Evolutionary conservation across 2,329 filamentous ascomycete species (phyloP), one percentile per base, ranked within the genome.

Genomic region (Pseudogymnoascus sp.): DNA sequence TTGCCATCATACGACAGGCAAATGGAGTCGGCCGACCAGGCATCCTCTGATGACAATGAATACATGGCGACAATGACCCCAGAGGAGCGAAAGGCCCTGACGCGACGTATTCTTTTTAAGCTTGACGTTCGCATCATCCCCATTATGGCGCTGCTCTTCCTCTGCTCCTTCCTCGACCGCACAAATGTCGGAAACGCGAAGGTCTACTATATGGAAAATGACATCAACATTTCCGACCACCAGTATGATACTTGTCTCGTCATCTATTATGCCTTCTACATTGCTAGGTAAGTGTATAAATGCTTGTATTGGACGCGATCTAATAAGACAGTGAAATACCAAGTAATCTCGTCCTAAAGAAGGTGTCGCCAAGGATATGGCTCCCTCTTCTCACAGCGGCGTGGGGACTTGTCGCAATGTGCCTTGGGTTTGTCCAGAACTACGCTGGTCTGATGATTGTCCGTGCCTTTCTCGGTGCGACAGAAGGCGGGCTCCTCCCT

Each of bases 151-250:
- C 68, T 88, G 0, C 75, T 89, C 1, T 88, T 88, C 66, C 77
- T 89, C 8, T 88, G 84, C 73, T 88, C 85, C 1, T 83, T 83
- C 65, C 76, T 84, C 62, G 87, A 90, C 72, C 80, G 88, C 42
- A 88, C 86, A n/a, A 90, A 90, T 70, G 84, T 90, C 38, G 87
- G 87, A 38, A 89, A 90, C 68, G 87, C 86, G 25, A 84, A 84
- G 64, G 84, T 89, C 7, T 79, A 87, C 60, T 82, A 83, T 0
- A 77, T 90, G 12, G 82, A 87, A 66, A 66, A 75, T 1, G 82
- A 86, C 67, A 71, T 88, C 1, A 70, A 75, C 48, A 83, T 90
- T 65, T 81, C 75, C 4, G 82, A 86, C 63, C 74, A 79, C 61
- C 83, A 89, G 69, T 90, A 88, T 71, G 82, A 85, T 58, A 80